Percentiles rank a stretch among this genome's conserved stretches.
phyloP scores from a whole-genome alignment of 2,329 filamentous ascomycete species.

The Aspergillus latus region DNA sequence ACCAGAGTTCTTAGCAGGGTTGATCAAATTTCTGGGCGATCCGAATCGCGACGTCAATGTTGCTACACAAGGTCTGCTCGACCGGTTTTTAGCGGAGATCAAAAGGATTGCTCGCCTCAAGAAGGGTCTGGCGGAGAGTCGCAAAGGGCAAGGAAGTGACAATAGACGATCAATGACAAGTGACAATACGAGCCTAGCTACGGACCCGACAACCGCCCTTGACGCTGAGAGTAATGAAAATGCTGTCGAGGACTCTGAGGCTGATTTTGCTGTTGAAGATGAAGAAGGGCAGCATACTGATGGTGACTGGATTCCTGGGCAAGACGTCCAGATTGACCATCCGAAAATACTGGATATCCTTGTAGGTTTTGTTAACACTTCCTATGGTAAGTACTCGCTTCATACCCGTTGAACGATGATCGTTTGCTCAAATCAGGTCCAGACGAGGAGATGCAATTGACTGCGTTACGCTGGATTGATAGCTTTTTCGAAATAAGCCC shows the following conservation, averaged over 20 bases:
- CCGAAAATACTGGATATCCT: conserved; percentile 88
- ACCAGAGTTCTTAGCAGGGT: conserved; percentile 83
- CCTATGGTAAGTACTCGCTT: conserved; percentile 57
- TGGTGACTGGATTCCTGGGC: conserved; percentile 94
- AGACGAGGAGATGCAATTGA: conserved; percentile 90
- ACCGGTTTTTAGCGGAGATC: conserved; percentile 89
- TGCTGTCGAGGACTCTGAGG: conserved; percentile 51
- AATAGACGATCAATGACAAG: conserved; percentile 68
- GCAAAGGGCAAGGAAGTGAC: conserved; percentile 66
- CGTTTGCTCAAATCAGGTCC: conserved; percentile 7
- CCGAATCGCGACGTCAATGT: conserved; percentile 92
- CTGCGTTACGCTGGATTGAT: conserved; percentile 91
- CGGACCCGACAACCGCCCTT: conserved; percentile 45
- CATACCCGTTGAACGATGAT: not conserved
- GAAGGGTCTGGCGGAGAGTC: conserved; percentile 85
- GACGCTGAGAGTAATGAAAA: conserved; percentile 53
- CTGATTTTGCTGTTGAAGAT: conserved; percentile 47
- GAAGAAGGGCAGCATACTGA: conserved; percentile 63
- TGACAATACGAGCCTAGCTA: conserved; percentile 63
- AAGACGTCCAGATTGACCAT: conserved; percentile 94
- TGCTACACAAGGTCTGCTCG: conserved; percentile 81
- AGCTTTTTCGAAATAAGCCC: conserved; percentile 96
- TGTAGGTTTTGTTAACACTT: conserved; percentile 81
- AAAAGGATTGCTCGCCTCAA: conserved; percentile 91
- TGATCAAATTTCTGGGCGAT: conserved; percentile 90